Percentiles rank a stretch among this genome's conserved stretches.
Conservation (phyloP, 805 yeast genomes). For the Ogataea methanolica region DNA sequence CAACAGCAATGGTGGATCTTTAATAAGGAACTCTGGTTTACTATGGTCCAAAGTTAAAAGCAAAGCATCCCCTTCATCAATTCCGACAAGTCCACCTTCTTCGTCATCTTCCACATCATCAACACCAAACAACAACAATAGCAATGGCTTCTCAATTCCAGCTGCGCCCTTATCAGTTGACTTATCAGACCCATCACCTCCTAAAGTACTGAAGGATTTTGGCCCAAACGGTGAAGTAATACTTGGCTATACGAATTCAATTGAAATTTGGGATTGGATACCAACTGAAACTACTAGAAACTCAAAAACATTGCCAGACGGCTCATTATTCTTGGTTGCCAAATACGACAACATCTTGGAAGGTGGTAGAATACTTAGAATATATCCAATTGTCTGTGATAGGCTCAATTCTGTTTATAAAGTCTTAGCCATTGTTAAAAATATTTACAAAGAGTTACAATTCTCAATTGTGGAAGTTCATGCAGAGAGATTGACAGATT, state of each 20-base stretch:
- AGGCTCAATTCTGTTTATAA: conserved; percentile 19
- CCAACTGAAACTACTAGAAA: conserved; percentile 11
- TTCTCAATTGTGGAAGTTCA: conserved; percentile 7
- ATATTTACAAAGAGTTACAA: conserved; percentile 16
- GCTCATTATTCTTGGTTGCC: conserved; percentile 27
- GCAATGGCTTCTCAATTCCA: neutral
- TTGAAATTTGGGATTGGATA: conserved; percentile 40
- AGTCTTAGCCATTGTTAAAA: conserved; percentile 12
- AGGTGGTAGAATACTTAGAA: conserved; percentile 9
- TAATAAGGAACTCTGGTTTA: conserved; percentile 9
- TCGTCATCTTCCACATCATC: neutral
- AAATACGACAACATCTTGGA: conserved; percentile 6
- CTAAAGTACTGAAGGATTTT: conserved; percentile 21
- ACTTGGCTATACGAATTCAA: conserved; percentile 20
- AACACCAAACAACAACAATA: neutral
- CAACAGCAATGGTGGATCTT: conserved; percentile 3
- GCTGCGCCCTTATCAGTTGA: neutral
- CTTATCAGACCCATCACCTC: neutral
- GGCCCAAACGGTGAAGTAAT: conserved; percentile 37
- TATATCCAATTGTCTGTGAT: conserved; percentile 23
- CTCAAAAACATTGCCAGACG: conserved; percentile 1
- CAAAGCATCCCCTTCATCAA: conserved; percentile 1
- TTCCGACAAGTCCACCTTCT: neutral
- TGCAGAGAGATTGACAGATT: neutral
- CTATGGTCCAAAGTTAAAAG: conserved; percentile 15